phyloP scores from a whole-genome alignment of 768 basidiomycete species.

The Suillus subaureus region DNA sequence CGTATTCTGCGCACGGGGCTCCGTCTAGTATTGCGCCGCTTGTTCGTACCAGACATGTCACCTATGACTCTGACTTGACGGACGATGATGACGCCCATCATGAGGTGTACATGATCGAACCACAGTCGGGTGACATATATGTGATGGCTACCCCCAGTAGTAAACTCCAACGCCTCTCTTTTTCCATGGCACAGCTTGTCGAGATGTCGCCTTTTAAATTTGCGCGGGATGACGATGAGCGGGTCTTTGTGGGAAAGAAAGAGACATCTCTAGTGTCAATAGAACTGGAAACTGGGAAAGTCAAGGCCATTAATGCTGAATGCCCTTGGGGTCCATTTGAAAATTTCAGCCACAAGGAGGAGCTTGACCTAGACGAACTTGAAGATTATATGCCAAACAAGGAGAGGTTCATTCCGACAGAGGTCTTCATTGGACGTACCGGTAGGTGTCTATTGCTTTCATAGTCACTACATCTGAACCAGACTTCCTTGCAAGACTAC shows the following conservation, averaged over 20 bases:
- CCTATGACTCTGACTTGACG: slow-evolving; percentile 56
- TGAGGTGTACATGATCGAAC: slow-evolving; percentile 93
- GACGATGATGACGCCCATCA: slow-evolving; percentile 54
- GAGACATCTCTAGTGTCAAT: slow-evolving; percentile 80
- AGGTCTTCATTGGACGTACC: slow-evolving; percentile 68
- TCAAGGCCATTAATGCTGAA: slow-evolving; percentile 76
- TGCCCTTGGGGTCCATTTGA: slow-evolving; percentile 77
- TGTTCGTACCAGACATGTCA: slow-evolving; percentile 67
- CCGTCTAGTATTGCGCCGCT: slow-evolving; percentile 70
- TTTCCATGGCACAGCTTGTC: slow-evolving; percentile 91
- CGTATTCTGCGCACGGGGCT: slow-evolving; percentile 50
- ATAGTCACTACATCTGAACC: slow-evolving; percentile 1
- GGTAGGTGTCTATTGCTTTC: slow-evolving; percentile 40
- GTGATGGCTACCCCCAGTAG: slow-evolving; percentile 70
- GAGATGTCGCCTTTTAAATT: slow-evolving; percentile 87
- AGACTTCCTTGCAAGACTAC: slow-evolving; percentile 61
- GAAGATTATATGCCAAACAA: slow-evolving; percentile 47
- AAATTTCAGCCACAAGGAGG: slow-evolving; percentile 45
- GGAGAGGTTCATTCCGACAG: slow-evolving; percentile 33
- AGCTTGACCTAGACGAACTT: slow-evolving; percentile 59
- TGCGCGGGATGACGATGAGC: slow-evolving; percentile 49
- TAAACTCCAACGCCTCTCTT: slow-evolving; percentile 84
- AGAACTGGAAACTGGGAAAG: slow-evolving; percentile 77
- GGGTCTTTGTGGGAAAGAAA: slow-evolving; percentile 89
- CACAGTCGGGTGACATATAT: slow-evolving; percentile 92